phyloP scores from a whole-genome alignment of 2,329 filamentous ascomycete species.

The Zymoseptoria brevis region DNA sequence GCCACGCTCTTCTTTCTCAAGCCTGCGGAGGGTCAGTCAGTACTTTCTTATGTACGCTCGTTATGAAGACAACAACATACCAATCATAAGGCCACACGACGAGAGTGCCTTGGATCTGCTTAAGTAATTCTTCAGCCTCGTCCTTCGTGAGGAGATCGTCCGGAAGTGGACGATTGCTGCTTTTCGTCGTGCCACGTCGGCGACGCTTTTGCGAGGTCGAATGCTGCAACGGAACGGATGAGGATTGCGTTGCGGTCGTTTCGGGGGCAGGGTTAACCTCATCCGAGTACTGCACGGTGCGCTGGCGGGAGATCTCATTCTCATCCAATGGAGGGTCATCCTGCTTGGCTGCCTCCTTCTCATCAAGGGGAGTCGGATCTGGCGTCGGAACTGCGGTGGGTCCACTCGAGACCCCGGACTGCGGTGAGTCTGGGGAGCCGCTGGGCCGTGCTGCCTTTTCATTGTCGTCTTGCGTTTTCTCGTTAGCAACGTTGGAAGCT shows the following conservation, averaged over 20 bases:
- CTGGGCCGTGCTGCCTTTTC: conserved; percentile 17
- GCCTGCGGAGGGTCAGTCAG: conserved; percentile 39
- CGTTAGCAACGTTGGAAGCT: conserved; percentile 14
- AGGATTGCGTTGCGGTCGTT: conserved; percentile 23
- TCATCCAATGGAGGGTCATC: conserved; percentile 21
- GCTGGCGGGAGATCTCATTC: conserved; percentile 26
- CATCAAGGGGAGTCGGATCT: conserved; percentile 20
- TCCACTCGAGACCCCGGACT: conserved; percentile 16
- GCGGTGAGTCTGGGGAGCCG: conserved; percentile 18
- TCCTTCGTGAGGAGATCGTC: conserved; percentile 69
- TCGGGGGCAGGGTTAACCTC: conserved; percentile 21
- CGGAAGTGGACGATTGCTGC: conserved; percentile 53
- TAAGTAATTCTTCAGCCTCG: conserved; percentile 74
- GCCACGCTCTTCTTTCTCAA: conserved; percentile 80
- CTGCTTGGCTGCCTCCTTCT: conserved; percentile 16
- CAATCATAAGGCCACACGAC: conserved; percentile 95
- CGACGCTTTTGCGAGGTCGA: conserved; percentile 49
- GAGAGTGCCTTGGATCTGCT: conserved; percentile 76
- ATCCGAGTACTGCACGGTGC: conserved; percentile 28
- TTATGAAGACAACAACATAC: conserved; percentile 33
- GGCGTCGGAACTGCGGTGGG: conserved; percentile 25
- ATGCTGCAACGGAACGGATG: conserved; percentile 12
- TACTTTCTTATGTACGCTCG: background rate
- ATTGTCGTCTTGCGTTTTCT: conserved; percentile 17
- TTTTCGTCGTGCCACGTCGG: conserved; percentile 62